Evolutionary conservation across 805 yeast genomes (phyloP).

Genomic region (Myxozyma neglecta): DNA sequence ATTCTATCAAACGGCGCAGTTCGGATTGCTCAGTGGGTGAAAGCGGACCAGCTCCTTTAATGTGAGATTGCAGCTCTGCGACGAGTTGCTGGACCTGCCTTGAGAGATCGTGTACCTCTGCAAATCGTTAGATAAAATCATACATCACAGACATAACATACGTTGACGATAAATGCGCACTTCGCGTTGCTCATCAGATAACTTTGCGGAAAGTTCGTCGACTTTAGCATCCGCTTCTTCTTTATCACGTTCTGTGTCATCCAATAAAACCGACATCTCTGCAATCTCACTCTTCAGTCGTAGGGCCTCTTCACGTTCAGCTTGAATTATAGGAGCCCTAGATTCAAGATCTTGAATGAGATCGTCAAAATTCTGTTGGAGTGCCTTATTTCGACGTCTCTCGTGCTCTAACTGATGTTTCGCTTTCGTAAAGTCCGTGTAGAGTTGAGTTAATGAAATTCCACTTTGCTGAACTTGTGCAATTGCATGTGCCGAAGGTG

Average conservation of each 20-base stretch:
- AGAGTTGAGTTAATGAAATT: constrained; percentile 61
- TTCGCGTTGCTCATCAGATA: constrained; percentile 38
- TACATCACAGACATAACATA: too few relatives aligned
- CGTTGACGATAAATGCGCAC: constrained; percentile 35
- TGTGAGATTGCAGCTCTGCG: constrained; percentile 56
- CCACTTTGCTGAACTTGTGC: constrained; percentile 51
- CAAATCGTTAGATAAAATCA: background rate
- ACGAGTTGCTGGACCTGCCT: constrained; percentile 77
- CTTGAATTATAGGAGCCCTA: constrained; percentile 72
- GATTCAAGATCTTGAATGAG: constrained; percentile 75
- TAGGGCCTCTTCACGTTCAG: constrained; percentile 60
- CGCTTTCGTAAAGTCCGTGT: constrained; percentile 61
- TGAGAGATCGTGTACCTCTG: constrained; percentile 68
- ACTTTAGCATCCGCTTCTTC: constrained; percentile 40
- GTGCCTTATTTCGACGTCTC: constrained; percentile 64
- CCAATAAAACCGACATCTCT: constrained; percentile 55
- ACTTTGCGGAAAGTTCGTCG: constrained; percentile 41
- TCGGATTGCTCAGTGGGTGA: constrained; percentile 64
- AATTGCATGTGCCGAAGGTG: constrained; percentile 61
- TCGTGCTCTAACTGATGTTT: constrained; percentile 69
- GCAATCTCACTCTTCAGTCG: constrained; percentile 56
- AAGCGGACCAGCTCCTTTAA: constrained; percentile 61
- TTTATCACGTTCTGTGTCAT: constrained; percentile 42
- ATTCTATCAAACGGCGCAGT: constrained; percentile 43
- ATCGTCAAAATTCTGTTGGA: constrained; percentile 68